phyloP scores from a whole-genome alignment of 2,329 filamentous ascomycete species.

The Huntiella omanensis region DNA sequence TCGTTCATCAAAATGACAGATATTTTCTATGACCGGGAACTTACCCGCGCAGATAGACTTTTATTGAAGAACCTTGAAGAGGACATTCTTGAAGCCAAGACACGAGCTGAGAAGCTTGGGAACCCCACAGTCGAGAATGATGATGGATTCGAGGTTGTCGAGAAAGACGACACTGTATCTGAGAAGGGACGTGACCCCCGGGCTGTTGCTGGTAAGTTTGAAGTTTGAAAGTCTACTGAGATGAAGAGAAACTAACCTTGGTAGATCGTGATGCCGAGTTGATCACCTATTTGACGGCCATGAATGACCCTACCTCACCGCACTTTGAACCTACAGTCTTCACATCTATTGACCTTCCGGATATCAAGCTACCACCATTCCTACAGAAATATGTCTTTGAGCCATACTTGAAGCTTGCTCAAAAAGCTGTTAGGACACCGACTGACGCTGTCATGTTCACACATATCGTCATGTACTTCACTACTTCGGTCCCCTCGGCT shows the following conservation, averaged over 20 bases:
- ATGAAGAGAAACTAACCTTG: neutral
- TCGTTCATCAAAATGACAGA: neutral
- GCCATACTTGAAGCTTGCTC: conserved; percentile 39
- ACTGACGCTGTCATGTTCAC: conserved; percentile 66
- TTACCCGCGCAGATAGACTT: conserved; percentile 24
- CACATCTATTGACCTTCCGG: conserved; percentile 22
- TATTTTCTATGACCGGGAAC: conserved; percentile 21
- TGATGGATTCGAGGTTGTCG: too few relatives aligned
- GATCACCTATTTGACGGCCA: conserved; percentile 21
- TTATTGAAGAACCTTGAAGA: conserved; percentile 22
- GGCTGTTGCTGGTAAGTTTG: too few relatives aligned
- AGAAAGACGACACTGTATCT: too few relatives aligned
- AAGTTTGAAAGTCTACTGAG: too few relatives aligned
- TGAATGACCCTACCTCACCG: conserved; percentile 23
- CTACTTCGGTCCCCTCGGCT: conserved; percentile 51
- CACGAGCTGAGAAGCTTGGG: too few relatives aligned
- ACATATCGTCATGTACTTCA: conserved; percentile 53
- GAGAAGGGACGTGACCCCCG: too few relatives aligned
- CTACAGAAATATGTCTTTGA: conserved; percentile 32
- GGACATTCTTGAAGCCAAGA: conserved; percentile 18
- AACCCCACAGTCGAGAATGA: too few relatives aligned
- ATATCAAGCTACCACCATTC: conserved; percentile 20
- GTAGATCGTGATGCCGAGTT: conserved; percentile 16
- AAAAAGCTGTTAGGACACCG: conserved; percentile 38
- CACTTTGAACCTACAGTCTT: conserved; percentile 29